phyloP scores from a whole-genome alignment of 768 basidiomycete species.

The Chalciporus piperatus region DNA sequence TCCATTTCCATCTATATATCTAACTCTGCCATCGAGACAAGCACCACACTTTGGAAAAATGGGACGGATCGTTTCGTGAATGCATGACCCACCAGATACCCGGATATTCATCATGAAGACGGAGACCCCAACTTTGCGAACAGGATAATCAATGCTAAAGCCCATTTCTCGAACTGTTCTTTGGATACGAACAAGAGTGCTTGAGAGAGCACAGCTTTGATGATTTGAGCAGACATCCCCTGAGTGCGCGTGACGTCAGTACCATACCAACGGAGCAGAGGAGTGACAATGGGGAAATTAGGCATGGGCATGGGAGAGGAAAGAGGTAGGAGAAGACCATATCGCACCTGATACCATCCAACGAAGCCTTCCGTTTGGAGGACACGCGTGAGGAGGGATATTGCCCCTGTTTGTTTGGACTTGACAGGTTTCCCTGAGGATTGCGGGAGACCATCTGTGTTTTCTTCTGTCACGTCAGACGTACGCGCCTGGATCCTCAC shows the following conservation, averaged over 20 bases:
- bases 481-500: slow-evolving; percentile 89
- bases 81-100: neutral
- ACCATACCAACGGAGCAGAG: neutral
- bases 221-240: slow-evolving; percentile 96
- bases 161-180: slow-evolving; percentile 93
- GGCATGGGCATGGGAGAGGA: neutral
- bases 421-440: slow-evolving; percentile 13
- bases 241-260: slow-evolving; percentile 28
- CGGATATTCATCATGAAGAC: slow-evolving; percentile 5
- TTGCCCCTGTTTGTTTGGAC: slow-evolving; percentile 62
- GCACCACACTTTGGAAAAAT: too few relatives aligned
- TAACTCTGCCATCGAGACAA: too few relatives aligned
- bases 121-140: slow-evolving; percentile 33
- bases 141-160: slow-evolving; percentile 65
- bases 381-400: slow-evolving; percentile 71
- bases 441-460: slow-evolving; percentile 18
- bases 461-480: slow-evolving; percentile 40
- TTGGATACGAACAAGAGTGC: slow-evolving; percentile 96
- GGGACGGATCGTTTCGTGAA: too few relatives aligned
- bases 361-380: slow-evolving; percentile 72
- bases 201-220: slow-evolving; percentile 93
- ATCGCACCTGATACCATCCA: slow-evolving; percentile 93
- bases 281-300: neutral
- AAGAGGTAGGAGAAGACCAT: neutral
- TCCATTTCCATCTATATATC: too few relatives aligned